These are phyloP conservation scores for Mallotus japonicus DNA, from an alignment of 441 rosid species.

Conservation along the genomic window DNA sequence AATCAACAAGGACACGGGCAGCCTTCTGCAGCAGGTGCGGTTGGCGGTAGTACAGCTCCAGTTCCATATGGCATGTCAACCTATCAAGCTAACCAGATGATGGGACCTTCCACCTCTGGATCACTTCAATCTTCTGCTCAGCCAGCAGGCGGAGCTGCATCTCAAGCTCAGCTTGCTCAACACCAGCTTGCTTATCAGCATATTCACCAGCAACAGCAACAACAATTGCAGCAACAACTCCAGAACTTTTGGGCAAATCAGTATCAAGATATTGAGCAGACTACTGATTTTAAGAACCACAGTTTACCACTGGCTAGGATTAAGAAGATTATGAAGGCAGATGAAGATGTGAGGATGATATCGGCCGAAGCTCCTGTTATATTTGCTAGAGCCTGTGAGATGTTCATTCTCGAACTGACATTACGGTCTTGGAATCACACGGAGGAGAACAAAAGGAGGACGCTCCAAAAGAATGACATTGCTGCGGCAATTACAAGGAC, in stretches of 20 bases:
- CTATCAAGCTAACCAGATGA: conserved; percentile 20
- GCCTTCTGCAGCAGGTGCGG: conserved; percentile 9
- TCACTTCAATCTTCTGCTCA: background rate
- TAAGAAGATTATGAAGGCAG: conserved; percentile 46
- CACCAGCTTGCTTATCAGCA: conserved; percentile 30
- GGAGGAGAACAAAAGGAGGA: conserved; percentile 47
- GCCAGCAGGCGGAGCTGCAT: background rate
- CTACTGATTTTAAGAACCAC: conserved; percentile 40
- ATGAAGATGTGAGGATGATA: conserved; percentile 52
- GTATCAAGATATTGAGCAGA: conserved; percentile 40
- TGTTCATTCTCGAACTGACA: conserved; percentile 44
- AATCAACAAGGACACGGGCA: conserved; percentile 18
- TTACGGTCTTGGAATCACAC: conserved; percentile 46
- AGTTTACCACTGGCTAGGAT: conserved; percentile 30
- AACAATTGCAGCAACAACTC: conserved; percentile 41
- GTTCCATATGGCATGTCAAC: conserved; percentile 14
- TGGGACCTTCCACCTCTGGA: conserved; percentile 18
- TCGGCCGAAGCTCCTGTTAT: conserved; percentile 46
- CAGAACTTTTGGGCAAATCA: conserved; percentile 43
- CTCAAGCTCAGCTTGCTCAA: conserved; percentile 19
- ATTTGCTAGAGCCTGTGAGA: conserved; percentile 46
- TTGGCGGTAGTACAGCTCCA: conserved; percentile 12
- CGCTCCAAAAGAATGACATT: conserved; percentile 47
- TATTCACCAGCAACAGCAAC: conserved; percentile 29
- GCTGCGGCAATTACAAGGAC: conserved; percentile 38